phyloP scores from a whole-genome alignment of 2,329 filamentous ascomycete genomes.

The Cercospora zeina region DNA sequence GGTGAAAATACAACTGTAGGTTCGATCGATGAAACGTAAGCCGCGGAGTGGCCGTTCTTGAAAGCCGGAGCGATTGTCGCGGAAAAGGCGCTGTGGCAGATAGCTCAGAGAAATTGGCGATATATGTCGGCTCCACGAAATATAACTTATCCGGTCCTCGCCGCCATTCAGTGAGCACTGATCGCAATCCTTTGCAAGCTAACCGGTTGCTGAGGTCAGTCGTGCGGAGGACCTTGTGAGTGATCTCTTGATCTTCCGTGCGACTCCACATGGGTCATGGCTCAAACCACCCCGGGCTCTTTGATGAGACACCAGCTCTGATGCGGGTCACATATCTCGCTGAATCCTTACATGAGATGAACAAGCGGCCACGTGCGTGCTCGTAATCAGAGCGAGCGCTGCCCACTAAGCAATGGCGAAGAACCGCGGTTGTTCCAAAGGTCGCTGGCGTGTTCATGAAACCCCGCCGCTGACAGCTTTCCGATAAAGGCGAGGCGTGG shows the following conservation, averaged over 20 bases:
- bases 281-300: constrained; percentile 9
- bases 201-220: constrained; percentile 12
- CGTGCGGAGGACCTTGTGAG: constrained; percentile 18
- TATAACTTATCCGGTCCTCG: constrained; percentile 7
- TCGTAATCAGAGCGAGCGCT: constrained; percentile 4
- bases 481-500: constrained; percentile 9
- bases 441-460: constrained; percentile 11
- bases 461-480: constrained; percentile 14
- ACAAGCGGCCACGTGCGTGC: constrained; percentile 13
- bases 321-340: constrained; percentile 4
- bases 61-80: background rate
- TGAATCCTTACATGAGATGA: constrained; percentile 11
- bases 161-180: constrained; percentile 14
- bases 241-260: constrained; percentile 16
- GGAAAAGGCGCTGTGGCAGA: background rate
- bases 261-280: background rate
- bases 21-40: background rate
- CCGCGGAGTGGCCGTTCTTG: background rate
- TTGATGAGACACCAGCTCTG: constrained; percentile 17
- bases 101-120: background rate
- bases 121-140: background rate
- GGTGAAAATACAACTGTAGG: background rate
- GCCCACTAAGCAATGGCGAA: constrained; percentile 10
- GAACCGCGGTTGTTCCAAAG: constrained; percentile 11
- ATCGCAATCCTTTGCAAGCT: constrained; percentile 9